Conservation (phyloP, 441 rosid genomes). For the Populus trichocarpa region DNA sequence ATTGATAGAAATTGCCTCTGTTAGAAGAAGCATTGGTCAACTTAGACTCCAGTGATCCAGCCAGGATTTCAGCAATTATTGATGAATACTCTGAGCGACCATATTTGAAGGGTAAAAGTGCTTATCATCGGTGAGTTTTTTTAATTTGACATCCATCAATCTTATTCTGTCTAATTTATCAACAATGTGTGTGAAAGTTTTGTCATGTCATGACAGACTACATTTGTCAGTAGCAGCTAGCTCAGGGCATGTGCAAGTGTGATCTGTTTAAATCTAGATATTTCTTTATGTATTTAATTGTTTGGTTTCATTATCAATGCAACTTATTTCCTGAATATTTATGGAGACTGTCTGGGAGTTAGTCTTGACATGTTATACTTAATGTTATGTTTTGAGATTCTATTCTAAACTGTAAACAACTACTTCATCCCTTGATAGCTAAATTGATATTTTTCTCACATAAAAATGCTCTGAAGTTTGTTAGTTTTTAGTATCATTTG, state of each 20-base stretch:
- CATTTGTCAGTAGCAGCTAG: neutral
- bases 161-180: neutral
- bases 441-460: neutral
- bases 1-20: constrained; percentile 52
- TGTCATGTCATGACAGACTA: neutral
- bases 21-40: constrained; percentile 61
- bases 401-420: neutral
- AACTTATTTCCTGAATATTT: neutral
- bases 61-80: constrained; percentile 48
- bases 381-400: constrained; percentile 2
- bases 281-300: neutral
- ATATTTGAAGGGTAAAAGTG: constrained; percentile 55
- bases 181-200: neutral
- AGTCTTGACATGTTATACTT: neutral
- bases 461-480: neutral
- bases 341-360: neutral
- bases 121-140: constrained; percentile 51
- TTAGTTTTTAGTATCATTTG: neutral
- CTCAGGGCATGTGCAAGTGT: neutral
- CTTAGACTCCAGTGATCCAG: constrained; percentile 50
- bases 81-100: constrained; percentile 57
- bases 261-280: neutral
- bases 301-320: neutral
- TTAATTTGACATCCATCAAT: neutral
- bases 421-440: neutral